Evolutionary conservation across 345 rosid species (phyloP).

Genomic region (Salix caprea): DNA sequence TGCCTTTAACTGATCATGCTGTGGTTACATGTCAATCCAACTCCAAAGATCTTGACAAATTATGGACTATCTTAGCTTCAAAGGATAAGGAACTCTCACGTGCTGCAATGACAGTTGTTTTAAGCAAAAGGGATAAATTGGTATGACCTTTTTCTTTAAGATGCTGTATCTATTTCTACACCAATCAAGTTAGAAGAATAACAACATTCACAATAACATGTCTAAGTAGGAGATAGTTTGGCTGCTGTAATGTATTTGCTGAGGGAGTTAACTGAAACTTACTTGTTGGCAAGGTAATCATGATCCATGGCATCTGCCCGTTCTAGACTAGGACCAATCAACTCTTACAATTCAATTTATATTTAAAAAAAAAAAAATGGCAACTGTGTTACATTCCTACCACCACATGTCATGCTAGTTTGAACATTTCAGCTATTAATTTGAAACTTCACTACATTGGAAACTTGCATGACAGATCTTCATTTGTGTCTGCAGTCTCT

Average conservation of each 20-base stretch:
- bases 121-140: slow-evolving; percentile 57
- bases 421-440: not conserved
- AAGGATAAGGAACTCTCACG: slow-evolving; percentile 39
- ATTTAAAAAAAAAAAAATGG: not conserved
- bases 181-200: not conserved
- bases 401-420: not conserved
- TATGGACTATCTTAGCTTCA: slow-evolving; percentile 32
- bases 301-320: not conserved
- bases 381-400: not conserved
- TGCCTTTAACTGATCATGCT: slow-evolving; percentile 15
- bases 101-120: slow-evolving; percentile 47
- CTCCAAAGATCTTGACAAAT: slow-evolving; percentile 32
- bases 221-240: not conserved
- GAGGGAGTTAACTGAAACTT: not conserved
- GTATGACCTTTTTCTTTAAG: slow-evolving; percentile 29
- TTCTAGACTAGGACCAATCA: not conserved
- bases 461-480: not conserved
- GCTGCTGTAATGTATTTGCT: not conserved
- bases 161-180: not conserved
- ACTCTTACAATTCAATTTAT: too few species aligned
- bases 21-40: slow-evolving; percentile 22
- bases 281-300: not conserved
- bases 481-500: slow-evolving; percentile 42
- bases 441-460: not conserved
- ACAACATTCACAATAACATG: not conserved